Evolutionary conservation across 805 yeast genomes (phyloP).

Genomic region (Myxozyma geophila): DNA sequence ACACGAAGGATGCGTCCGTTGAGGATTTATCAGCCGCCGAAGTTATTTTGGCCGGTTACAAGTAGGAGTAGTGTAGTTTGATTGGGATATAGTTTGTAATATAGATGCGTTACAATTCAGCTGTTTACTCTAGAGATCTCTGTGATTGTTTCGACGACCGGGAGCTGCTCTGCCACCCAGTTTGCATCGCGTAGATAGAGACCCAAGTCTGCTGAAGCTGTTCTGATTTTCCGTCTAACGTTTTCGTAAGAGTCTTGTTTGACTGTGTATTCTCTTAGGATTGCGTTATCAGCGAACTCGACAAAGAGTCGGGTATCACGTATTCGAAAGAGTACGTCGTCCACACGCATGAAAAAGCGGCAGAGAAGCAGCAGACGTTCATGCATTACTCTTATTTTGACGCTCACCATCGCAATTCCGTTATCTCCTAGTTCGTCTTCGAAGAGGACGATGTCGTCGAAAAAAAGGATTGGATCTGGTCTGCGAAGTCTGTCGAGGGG

Average conservation of each 20-base stretch:
- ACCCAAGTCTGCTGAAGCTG: slow-evolving; percentile 67
- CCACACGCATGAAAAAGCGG: slow-evolving; percentile 85
- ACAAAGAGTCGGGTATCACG: slow-evolving; percentile 84
- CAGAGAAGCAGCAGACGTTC: slow-evolving; percentile 72
- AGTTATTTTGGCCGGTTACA: slow-evolving; percentile 36
- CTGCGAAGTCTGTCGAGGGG: slow-evolving; percentile 72
- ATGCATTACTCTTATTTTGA: slow-evolving; percentile 88
- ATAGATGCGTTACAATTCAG: not conserved
- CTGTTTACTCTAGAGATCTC: slow-evolving; percentile 38
- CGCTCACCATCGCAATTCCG: slow-evolving; percentile 78
- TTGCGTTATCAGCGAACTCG: slow-evolving; percentile 66
- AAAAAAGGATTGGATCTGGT: slow-evolving; percentile 86
- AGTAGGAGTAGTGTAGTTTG: not conserved
- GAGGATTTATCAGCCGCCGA: slow-evolving; percentile 51
- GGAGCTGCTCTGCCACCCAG: slow-evolving; percentile 76
- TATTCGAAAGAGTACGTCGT: slow-evolving; percentile 81
- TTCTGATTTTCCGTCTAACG: slow-evolving; percentile 51
- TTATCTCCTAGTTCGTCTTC: slow-evolving; percentile 98
- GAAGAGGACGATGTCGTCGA: slow-evolving; percentile 82
- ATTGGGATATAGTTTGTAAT: not conserved
- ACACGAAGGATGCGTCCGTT: slow-evolving; percentile 42
- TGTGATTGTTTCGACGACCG: slow-evolving; percentile 49
- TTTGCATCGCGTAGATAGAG: slow-evolving; percentile 75
- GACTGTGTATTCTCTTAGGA: slow-evolving; percentile 77
- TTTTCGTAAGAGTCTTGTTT: slow-evolving; percentile 62